Evolutionary conservation across 345 rosid species (phyloP).

Genomic region (Hibiscus syriacus): DNA sequence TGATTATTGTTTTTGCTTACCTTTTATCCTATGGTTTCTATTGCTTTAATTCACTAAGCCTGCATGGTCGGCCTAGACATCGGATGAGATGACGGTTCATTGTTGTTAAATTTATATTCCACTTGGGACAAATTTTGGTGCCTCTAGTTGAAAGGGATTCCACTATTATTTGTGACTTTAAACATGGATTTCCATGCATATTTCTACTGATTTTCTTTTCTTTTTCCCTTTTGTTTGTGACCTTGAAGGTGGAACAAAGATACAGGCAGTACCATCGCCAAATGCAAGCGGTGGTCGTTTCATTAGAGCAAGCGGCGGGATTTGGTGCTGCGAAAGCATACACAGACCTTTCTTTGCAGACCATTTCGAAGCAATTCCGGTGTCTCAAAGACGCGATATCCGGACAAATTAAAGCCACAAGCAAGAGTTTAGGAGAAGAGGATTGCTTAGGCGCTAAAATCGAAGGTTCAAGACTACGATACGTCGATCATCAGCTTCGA

Average conservation of each 20-base stretch:
- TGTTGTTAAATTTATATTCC: neutral
- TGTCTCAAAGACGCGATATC: slow-evolving; percentile 60
- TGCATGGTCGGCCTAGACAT: neutral
- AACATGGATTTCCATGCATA: neutral
- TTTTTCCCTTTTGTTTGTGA: too few species aligned
- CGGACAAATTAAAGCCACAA: slow-evolving; percentile 42
- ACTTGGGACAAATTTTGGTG: neutral
- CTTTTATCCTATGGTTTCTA: too few species aligned
- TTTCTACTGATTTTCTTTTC: neutral
- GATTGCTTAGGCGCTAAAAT: slow-evolving; percentile 35
- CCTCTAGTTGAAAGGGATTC: neutral
- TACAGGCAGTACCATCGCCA: slow-evolving; percentile 64
- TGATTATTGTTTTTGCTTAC: neutral
- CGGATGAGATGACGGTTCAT: neutral
- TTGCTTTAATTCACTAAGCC: neutral
- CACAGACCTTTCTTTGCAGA: slow-evolving; percentile 55
- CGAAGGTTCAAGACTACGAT: slow-evolving; percentile 40
- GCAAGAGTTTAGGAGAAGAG: slow-evolving; percentile 58
- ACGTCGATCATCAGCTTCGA: slow-evolving; percentile 44
- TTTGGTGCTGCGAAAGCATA: slow-evolving; percentile 54
- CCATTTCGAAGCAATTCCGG: slow-evolving; percentile 68
- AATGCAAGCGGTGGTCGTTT: slow-evolving; percentile 44
- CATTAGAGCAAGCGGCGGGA: slow-evolving; percentile 64
- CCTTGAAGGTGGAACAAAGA: slow-evolving; percentile 56
- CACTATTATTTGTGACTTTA: neutral